Conservation (phyloP, 2,329 filamentous ascomycete genomes). For the Fusarium chuoi region DNA sequence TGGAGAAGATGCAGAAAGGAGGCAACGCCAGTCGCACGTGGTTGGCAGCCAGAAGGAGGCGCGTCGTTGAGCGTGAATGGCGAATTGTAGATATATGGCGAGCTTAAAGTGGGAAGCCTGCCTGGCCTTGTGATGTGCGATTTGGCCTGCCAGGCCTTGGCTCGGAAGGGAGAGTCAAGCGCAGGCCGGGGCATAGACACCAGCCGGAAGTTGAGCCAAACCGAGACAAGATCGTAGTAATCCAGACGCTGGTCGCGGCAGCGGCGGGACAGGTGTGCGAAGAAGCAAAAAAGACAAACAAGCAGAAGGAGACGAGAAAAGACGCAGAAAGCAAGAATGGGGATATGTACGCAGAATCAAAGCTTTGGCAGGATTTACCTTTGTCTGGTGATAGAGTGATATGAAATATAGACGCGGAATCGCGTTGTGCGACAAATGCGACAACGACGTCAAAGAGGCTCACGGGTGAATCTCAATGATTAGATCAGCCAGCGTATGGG, state of each 20-base stretch:
- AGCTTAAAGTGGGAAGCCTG: conserved; percentile 33
- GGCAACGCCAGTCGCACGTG: conserved; percentile 61
- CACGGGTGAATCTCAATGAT: conserved; percentile 1
- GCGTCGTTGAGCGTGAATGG: conserved; percentile 40
- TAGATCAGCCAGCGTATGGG: conserved; percentile 9
- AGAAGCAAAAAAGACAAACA: conserved; percentile 7
- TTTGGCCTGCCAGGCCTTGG: conserved; percentile 35
- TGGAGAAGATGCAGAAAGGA: conserved; percentile 54
- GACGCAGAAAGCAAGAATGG: conserved; percentile 19
- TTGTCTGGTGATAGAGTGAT: conserved; percentile 40
- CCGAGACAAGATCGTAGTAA: conserved; percentile 35
- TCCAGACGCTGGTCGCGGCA: conserved; percentile 30
- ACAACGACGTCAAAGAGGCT: conserved; percentile 35
- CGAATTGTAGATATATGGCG: conserved; percentile 41
- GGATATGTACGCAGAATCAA: not conserved
- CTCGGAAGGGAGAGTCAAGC: conserved; percentile 28
- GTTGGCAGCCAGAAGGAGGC: conserved; percentile 56
- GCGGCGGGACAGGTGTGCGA: conserved; percentile 21
- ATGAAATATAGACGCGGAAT: conserved; percentile 39
- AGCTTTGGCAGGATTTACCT: conserved; percentile 37
- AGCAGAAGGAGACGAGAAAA: conserved; percentile 20
- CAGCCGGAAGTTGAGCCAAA: conserved; percentile 23
- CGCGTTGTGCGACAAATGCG: conserved; percentile 43
- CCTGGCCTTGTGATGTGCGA: conserved; percentile 35
- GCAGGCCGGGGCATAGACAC: conserved; percentile 31